These are phyloP conservation scores for Paspalum notatum DNA, from an alignment of 176 grass and related monocot species.

Conservation along the genomic window DNA sequence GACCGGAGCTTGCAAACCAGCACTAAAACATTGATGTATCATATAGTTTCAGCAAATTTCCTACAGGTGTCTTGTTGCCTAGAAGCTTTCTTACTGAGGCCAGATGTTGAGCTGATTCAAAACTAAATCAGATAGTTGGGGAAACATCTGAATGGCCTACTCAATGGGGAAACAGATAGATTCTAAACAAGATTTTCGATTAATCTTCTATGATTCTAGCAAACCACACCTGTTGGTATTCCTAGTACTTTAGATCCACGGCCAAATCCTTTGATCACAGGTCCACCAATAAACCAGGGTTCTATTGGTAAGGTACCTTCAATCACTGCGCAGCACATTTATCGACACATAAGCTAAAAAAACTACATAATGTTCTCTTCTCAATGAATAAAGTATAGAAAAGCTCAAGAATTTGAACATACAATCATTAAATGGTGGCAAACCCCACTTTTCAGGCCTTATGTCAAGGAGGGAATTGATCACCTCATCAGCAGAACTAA, in stretches of 20 bases:
- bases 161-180: neutral
- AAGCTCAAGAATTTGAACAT: slow-evolving; percentile 45
- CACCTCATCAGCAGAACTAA: slow-evolving; percentile 80
- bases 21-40: neutral
- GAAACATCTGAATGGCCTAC: neutral
- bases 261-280: slow-evolving; percentile 96
- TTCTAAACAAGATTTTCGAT: neutral
- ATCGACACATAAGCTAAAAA: slow-evolving; percentile 29
- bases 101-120: slow-evolving; percentile 18
- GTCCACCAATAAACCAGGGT: slow-evolving; percentile 83
- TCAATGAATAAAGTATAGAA: slow-evolving; percentile 4
- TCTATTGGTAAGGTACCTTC: slow-evolving; percentile 90
- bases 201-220: neutral
- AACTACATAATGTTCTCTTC: slow-evolving; percentile 7
- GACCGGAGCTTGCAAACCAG: neutral
- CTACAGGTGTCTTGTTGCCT: neutral
- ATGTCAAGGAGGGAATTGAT: slow-evolving; percentile 91
- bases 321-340: slow-evolving; percentile 56
- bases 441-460: slow-evolving; percentile 88
- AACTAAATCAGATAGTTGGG: slow-evolving; percentile 2
- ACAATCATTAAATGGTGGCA: slow-evolving; percentile 90
- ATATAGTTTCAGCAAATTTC: neutral
- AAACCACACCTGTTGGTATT: slow-evolving; percentile 88
- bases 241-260: slow-evolving; percentile 96
- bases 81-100: neutral